Conservation (phyloP, 2,329 filamentous ascomycete species). For the Trichoderma endophyticum region DNA sequence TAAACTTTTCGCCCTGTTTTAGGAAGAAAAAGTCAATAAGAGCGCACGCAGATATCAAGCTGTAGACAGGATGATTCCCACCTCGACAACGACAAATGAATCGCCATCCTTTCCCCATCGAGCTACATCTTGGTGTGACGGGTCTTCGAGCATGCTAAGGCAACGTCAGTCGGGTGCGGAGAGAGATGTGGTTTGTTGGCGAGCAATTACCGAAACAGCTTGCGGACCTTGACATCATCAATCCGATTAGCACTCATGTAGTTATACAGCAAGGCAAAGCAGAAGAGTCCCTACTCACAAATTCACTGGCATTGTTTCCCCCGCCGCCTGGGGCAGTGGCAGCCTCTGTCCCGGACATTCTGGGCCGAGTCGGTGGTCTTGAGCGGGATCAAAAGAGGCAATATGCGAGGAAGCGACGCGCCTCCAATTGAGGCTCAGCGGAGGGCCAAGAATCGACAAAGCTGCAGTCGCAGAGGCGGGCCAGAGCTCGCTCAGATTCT, state of each 20-base stretch:
- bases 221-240: constrained; percentile 69
- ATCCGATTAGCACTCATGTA: background rate
- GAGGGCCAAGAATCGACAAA: background rate
- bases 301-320: constrained; percentile 87
- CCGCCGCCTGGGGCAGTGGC: constrained; percentile 42
- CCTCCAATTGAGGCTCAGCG: constrained; percentile 18
- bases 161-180: constrained; percentile 19
- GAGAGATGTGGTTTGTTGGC: background rate
- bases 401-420: constrained; percentile 11
- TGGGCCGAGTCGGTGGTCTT: background rate
- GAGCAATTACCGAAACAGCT: constrained; percentile 82
- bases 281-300: constrained; percentile 61
- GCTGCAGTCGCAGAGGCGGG: background rate
- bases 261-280: background rate
- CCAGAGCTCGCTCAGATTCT: background rate
- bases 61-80: constrained; percentile 40
- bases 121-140: constrained; percentile 86
- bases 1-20: constrained; percentile 90
- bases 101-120: constrained; percentile 94
- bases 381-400: background rate
- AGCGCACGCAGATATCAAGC: background rate
- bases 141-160: constrained; percentile 81
- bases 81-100: constrained; percentile 96
- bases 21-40: constrained; percentile 7
- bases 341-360: constrained; percentile 36